Base-by-base conservation (phyloP, 2,329 filamentous ascomycete species). In the Sporothrix schenckii region DNA sequence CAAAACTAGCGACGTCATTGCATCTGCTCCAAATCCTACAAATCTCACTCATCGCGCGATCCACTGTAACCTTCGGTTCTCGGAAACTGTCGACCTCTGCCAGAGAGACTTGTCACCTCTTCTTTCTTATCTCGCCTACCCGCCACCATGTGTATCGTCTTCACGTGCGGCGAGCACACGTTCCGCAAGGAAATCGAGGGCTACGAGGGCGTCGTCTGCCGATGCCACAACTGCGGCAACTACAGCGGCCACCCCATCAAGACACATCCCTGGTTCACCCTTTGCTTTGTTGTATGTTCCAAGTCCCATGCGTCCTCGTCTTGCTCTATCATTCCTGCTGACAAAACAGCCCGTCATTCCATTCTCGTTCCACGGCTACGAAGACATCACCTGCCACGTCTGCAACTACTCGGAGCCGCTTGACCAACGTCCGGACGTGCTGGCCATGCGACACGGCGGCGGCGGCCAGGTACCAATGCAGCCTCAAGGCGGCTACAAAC, bases 401-500 rank as follows among this genome's bases (percentile, higher is more conserved):
- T 94, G 91, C 85, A 88, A 90, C 78, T 93, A 92, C 78, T 85
- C 87, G 73, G 90, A 94, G 78, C 87, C 88, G 11, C 83, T 90
- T 69, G 82, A 86, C 74, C 82, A 85, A 75, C 81, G 87, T 16
- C 85, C 81, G 14, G 87, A 89, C 72, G 85, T 88, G 65, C 82
- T 84, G 77, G 81, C 81, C 69, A 86, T 88, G 74, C 79, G 77
- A 0, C 74, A 75, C 30, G 79, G 78, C 67, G 79, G 77, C 77
- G 78, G 76, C 78, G 81, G 71, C 76, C 78, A 63, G 77, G 73
- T 79, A 14, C 79, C 78, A 39, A 74, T 76, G 19, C 75, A 79
- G 21, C 75, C 77, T 47, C 78, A 77, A 14, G 74, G 75, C 11
- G 74, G 47, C 53, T 34, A 56, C 24, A 56, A 56, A 47, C 73